Base-by-base conservation (phyloP, 2,329 filamentous ascomycete genomes). In the Teratosphaeria viscida region DNA sequence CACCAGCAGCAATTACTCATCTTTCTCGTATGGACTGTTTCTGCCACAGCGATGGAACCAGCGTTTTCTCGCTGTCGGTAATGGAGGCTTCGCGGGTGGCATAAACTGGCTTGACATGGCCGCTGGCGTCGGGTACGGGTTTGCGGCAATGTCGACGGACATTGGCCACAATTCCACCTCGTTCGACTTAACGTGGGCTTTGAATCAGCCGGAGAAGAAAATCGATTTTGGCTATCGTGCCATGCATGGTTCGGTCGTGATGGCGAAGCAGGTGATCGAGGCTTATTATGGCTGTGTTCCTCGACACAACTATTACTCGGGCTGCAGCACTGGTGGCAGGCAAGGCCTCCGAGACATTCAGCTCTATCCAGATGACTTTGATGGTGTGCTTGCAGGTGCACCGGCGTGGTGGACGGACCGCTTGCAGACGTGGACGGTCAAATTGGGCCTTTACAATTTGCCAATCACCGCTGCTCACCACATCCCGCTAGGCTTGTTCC, bases 261-360 rank as follows among this genome's bases (percentile, higher is more conserved):
- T 78, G 7, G 77, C 77, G 6, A 83, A 83, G 65, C 59, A 72
- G 14, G 68, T 84, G 11, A 74, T 77, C 1, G 65, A 77, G 35
- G 70, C 72, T 0, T 84, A 79, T 70, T 84, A 84, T 63, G 69
- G 71, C 2, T 73, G 67, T 8, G 65, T 70, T 0, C 73, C 76
- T 1, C 68, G 71, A 12, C 79, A 77, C 57, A 78, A 76, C 6
- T 85, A 85, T 69, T 85, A 79, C 61, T 66, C 79, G 2, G 83
- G 83, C 7, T 85, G 83, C 65, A 85, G 81, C 0, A 79, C 81
- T 0, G 84, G 84, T 6, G 83, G 84, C 0, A 58, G 83, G 0
- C 81, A 85, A 72, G 83, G 81, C 3, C 72, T 83, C 37, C 81
- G 80, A 57, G 77, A 78, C 6, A 77, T 80, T 0, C 77, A 85